phyloP scores from a whole-genome alignment of 305 asterid species.

The Withania somnifera region DNA sequence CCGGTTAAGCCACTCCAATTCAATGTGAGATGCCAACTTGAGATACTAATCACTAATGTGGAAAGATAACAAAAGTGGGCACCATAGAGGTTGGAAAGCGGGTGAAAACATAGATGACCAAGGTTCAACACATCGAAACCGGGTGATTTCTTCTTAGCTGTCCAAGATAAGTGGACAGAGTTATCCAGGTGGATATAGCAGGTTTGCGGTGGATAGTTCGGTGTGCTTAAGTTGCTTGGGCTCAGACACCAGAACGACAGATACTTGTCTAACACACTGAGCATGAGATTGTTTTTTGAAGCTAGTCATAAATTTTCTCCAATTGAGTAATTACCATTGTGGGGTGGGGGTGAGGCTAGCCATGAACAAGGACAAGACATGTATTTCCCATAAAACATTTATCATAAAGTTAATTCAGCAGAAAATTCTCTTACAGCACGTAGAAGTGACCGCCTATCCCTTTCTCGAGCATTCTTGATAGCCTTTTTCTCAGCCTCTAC shows the following conservation, averaged over 20 bases:
- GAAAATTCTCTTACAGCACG: conserved; percentile 51
- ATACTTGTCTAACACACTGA: background rate
- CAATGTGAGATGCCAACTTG: too few species aligned
- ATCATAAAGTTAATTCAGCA: background rate
- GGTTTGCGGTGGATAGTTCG: too few species aligned
- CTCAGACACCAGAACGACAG: background rate
- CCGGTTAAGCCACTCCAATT: too few species aligned
- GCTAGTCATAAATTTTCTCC: background rate
- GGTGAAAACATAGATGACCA: too few species aligned
- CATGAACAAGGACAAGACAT: background rate
- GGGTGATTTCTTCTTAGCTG: too few species aligned
- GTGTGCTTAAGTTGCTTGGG: too few species aligned
- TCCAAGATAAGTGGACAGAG: too few species aligned
- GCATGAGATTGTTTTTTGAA: background rate
- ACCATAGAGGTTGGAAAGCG: too few species aligned
- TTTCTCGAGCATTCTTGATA: conserved; percentile 79
- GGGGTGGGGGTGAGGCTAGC: background rate
- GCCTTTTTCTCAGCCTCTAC: conserved; percentile 89
- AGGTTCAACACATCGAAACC: too few species aligned
- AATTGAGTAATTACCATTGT: background rate
- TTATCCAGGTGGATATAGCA: too few species aligned
- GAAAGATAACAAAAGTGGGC: too few species aligned
- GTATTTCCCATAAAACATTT: background rate
- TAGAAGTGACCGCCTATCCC: conserved; percentile 71
- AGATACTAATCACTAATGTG: too few species aligned